Evolutionary conservation across 345 rosid genomes (phyloP), one percentile per base, ranked within the genome.

Genomic region (Balakata baccata): DNA sequence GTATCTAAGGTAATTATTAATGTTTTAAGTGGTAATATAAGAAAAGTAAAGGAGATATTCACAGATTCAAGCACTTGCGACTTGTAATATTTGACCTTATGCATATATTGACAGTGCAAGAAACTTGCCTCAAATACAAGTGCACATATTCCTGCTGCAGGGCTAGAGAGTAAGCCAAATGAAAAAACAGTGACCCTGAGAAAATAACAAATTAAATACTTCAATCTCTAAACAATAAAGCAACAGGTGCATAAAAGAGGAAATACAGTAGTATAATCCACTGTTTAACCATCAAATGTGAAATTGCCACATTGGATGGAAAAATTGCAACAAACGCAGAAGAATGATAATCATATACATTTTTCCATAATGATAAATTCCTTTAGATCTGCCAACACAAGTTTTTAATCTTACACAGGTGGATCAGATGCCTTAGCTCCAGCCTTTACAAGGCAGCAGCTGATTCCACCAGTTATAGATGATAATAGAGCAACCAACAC

Each of bases 391-490:
- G 61, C 29, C 41, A 64, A 63, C 43, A 67, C 64, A 54, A 68
- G 66, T 58, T 41, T 29, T 45, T 65, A 76, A 79, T 70, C 96
- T 87, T 85, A 94, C 98, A 92, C 73, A 72, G 98, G 94, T 79
- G 90, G 96, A 80, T 87, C 96, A 14, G 90, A 86, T 63, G 95
- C 92, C 85, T 84, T 90, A 74, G 97, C 94, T 65, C 88, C 93
- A 74, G 96, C 90, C 78, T 82, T 88, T 73, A 89, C 86, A 46
- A 92, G 85, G 84, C 90, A 94, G 71, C 84, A 92, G 85, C 87
- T 90, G 78, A 89, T 80, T 75, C 98, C 98, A 79, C 96, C 92
- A 78, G 92, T 84, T 74, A 90, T 69, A 47, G 96, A 88, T 63
- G 98, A 89, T 65, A 92, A 75, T 49, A 90, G 72, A 78, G 96